Evolutionary conservation across 148 eudicot genomes (phyloP).

Genomic region (Rhododendron simsii): DNA sequence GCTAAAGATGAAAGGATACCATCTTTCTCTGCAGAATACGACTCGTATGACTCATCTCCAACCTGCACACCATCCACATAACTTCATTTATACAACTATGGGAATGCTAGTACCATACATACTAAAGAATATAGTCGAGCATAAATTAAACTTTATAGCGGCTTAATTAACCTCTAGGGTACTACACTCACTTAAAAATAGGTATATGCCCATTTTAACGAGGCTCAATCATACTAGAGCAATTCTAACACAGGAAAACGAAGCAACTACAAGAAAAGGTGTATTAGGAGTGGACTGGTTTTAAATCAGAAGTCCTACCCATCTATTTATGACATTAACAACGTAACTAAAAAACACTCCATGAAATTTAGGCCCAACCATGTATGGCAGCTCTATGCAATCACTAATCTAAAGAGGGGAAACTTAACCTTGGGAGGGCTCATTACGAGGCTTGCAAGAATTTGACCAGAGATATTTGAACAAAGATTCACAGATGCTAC

Average conservation of each 20-base stretch:
- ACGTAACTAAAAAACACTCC: neutral
- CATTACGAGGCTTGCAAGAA: constrained; percentile 92
- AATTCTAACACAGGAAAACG: neutral
- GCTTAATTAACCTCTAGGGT: neutral
- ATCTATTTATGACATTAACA: neutral
- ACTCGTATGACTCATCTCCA: constrained; percentile 87
- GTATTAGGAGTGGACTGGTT: neutral
- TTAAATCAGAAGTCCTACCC: constrained; percentile 8
- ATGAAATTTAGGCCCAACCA: neutral
- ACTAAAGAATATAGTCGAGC: neutral
- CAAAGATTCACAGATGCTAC: constrained; percentile 88
- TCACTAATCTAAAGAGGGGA: neutral
- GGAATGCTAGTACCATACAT: neutral
- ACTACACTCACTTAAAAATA: neutral
- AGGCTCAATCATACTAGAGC: neutral
- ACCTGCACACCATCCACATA: constrained; percentile 35
- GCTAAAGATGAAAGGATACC: constrained; percentile 85
- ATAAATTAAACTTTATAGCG: neutral
- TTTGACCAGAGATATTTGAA: constrained; percentile 89
- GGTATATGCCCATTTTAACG: neutral
- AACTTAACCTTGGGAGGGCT: constrained; percentile 81
- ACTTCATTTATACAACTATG: neutral
- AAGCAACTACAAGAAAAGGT: neutral
- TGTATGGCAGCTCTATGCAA: neutral
- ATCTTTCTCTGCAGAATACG: constrained; percentile 69